Evolutionary conservation across 2,329 filamentous ascomycete genomes (phyloP).

Genomic region (Fonsecaea erecta): DNA sequence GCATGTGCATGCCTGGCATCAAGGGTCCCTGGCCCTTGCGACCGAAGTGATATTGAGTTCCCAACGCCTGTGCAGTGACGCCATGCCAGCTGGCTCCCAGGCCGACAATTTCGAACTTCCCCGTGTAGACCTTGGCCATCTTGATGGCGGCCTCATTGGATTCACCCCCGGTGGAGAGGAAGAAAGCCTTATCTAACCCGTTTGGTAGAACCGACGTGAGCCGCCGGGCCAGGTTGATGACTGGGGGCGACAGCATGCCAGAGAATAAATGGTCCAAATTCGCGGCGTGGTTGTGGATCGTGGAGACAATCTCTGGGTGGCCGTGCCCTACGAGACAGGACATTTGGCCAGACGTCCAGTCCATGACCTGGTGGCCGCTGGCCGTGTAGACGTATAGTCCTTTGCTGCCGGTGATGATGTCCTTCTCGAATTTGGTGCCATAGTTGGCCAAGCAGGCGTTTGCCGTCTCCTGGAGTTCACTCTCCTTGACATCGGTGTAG

Average conservation of each 20-base stretch:
- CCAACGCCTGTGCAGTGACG: conserved; percentile 59
- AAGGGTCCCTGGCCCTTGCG: conserved; percentile 53
- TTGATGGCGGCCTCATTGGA: conserved; percentile 67
- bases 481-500: conserved; percentile 46
- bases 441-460: conserved; percentile 40
- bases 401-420: conserved; percentile 52
- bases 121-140: conserved; percentile 66
- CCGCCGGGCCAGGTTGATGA: conserved; percentile 59
- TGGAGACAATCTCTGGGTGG: conserved; percentile 62
- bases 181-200: conserved; percentile 60
- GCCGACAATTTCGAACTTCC: conserved; percentile 68
- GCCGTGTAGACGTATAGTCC: conserved; percentile 55
- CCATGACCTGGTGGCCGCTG: conserved; percentile 54
- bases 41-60: conserved; percentile 60
- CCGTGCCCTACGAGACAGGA: conserved; percentile 63
- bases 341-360: conserved; percentile 67
- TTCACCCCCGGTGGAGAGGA: conserved; percentile 63
- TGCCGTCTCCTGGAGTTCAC: conserved; percentile 40
- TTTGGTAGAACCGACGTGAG: conserved; percentile 56
- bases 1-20: conserved; percentile 62
- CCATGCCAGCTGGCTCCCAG: conserved; percentile 66
- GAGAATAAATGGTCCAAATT: conserved; percentile 64
- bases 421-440: conserved; percentile 40
- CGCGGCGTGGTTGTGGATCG: conserved; percentile 55
- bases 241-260: conserved; percentile 63